These are phyloP conservation scores for Tolypocladium guangdongense DNA, from an alignment of 2,329 filamentous ascomycete species.

Conservation along the genomic window DNA sequence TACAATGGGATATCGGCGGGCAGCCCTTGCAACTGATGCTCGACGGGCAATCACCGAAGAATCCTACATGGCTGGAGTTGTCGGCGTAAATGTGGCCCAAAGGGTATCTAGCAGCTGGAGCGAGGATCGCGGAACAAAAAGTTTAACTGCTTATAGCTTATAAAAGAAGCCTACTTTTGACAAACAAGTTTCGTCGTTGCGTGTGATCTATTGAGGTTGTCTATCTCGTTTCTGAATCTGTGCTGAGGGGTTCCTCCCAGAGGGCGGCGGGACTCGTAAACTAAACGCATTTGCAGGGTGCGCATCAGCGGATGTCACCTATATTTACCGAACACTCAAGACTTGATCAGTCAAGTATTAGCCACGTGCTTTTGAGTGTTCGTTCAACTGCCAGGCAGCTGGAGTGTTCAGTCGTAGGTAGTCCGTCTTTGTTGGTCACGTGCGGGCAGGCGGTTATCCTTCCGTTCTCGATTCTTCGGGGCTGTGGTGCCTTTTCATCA, in stretches of 20 bases:
- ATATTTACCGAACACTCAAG: background rate
- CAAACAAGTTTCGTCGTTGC: background rate
- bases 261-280: background rate
- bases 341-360: background rate
- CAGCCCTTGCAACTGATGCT: background rate
- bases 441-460: background rate
- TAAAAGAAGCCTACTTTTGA: background rate
- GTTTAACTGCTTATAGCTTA: background rate
- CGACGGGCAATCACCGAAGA: background rate
- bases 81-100: background rate
- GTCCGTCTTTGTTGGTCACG: background rate
- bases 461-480: background rate
- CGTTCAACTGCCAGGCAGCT: background rate
- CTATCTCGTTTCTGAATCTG: no score
- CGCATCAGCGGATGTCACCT: no score
- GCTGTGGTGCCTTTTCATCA: background rate
- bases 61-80: conserved; percentile 1
- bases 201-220: background rate
- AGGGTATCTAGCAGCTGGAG: background rate
- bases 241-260: background rate
- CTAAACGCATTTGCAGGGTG: no score
- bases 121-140: background rate
- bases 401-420: background rate
- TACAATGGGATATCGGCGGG: conserved; percentile 1
- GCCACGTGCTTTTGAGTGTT: background rate